Evolutionary conservation across 2,329 filamentous ascomycete genomes (phyloP), one percentile per base, ranked within the genome.

Genomic region (Fusarium stilboides): DNA sequence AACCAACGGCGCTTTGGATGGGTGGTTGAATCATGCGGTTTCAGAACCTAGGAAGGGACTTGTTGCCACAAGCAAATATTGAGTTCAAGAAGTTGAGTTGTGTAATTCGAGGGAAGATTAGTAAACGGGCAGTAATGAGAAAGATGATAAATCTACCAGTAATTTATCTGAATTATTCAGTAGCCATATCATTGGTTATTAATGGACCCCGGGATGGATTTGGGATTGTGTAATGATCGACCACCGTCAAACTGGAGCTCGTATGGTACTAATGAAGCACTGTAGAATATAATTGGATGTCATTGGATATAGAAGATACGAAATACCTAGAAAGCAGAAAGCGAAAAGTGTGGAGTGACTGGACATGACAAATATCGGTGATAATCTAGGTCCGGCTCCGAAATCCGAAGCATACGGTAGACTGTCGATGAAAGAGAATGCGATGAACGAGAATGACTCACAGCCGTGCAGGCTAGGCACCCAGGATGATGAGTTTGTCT

Each of bases 281-380:
- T 31, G 34, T 19, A n/a, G 20, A 55, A n/a, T 19, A 19, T 10
- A 34, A 53, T 51, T 53, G 33, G 45, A 26, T 31, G 28, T 31
- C 28, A 31, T 31, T 31, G 28, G 28, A 31, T 42, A 22, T 24
- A 42, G 7, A 13, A 24, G 20, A n/a, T 26, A 40, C 20, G 34
- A n/a, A 39, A 44, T 26, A 22, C 22, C 36, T 19, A n/a, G 45
- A 20, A 46, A 43, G 28, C 20, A 43, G 8, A 20, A 19, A 45
- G 44, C 8, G 39, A 46, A 42, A 37, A 57, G n/a, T 20, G 68
- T 68, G 67, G 55, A 61, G 62, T 71, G 62, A 57, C 59, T 45
- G 42, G 55, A 45, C 62, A 61, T 75, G 70, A 74, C 72, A 74
- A 74, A 75, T 73, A 42, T 45, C 61, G 68, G 65, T 43, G 53